These are phyloP conservation scores for Anthoceros angustus DNA, from an alignment of 225 moss, liverwort and hornwort genomes.

Conservation along the genomic window DNA sequence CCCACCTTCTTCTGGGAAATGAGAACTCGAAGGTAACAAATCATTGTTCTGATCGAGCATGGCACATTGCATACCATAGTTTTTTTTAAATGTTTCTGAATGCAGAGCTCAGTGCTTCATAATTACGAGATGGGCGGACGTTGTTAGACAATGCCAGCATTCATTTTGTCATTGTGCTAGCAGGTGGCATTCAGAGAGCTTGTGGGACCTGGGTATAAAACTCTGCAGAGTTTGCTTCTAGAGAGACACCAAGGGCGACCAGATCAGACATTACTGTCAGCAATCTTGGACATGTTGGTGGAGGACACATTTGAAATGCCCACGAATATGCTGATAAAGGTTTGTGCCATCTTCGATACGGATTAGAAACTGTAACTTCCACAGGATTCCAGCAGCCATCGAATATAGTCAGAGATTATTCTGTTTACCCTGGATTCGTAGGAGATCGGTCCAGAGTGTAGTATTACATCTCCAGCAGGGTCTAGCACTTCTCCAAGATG, in stretches of 20 bases:
- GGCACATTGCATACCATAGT: neutral
- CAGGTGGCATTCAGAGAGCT: conserved; percentile 55
- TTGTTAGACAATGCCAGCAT: too few relatives aligned
- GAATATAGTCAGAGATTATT: too few relatives aligned
- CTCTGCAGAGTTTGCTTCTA: conserved; percentile 50
- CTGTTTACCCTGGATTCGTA: too few relatives aligned
- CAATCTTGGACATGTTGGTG: conserved; percentile 59
- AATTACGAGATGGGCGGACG: too few relatives aligned
- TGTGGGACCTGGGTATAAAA: conserved; percentile 54
- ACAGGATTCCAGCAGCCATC: too few relatives aligned
- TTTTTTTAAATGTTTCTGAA: too few relatives aligned
- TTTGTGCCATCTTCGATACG: neutral
- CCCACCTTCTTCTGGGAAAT: conserved; percentile 53
- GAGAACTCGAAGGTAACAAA: conserved; percentile 53
- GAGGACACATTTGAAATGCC: conserved; percentile 43
- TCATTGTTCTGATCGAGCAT: neutral
- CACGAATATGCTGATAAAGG: conserved; percentile 61
- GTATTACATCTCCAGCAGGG: too few relatives aligned
- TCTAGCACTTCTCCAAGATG: too few relatives aligned
- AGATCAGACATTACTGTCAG: conserved; percentile 36
- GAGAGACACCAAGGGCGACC: conserved; percentile 50
- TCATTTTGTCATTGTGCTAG: conserved; percentile 1
- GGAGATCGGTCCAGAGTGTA: too few relatives aligned
- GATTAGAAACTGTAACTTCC: too few relatives aligned
- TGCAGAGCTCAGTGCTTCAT: too few relatives aligned